phyloP scores from a whole-genome alignment of 352 stramenopile genomes.

The Globisporangium splendens region DNA sequence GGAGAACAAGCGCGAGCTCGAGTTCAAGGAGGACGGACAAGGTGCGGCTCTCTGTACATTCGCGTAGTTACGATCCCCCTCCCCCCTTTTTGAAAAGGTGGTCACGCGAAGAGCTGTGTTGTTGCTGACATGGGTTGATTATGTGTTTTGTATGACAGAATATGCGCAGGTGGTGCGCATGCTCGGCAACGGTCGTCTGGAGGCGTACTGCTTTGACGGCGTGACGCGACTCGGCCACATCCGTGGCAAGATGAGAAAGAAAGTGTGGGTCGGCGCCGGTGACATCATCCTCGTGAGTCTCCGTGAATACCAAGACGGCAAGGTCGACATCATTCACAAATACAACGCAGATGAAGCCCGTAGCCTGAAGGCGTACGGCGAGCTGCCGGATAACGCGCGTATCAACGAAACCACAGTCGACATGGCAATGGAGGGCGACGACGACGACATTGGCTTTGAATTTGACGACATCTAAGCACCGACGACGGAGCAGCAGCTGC shows the following conservation, averaged over 20 bases:
- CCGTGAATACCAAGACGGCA: constrained; percentile 99
- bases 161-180: constrained; percentile 98
- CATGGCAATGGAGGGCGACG: constrained; percentile 81
- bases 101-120: constrained; percentile 2
- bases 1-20: constrained; percentile 98
- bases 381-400: constrained; percentile 96
- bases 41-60: constrained; percentile 40
- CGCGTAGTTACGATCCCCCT: background rate
- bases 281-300: constrained; percentile 99
- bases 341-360: constrained; percentile 97
- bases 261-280: constrained; percentile 98
- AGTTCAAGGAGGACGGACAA: constrained; percentile 99
- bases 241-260: constrained; percentile 99
- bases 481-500: background rate
- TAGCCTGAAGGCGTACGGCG: constrained; percentile 99
- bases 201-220: constrained; percentile 99
- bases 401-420: constrained; percentile 89
- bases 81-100: too few species aligned
- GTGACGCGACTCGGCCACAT: constrained; percentile 98
- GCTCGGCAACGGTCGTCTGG: constrained; percentile 97
- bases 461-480: constrained; percentile 87
- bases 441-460: constrained; percentile 89
- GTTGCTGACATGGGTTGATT: background rate
- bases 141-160: constrained; percentile 59
- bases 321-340: constrained; percentile 99